Evolutionary conservation across 306 rosid genomes (phyloP).

Genomic region (Alnus rubra): DNA sequence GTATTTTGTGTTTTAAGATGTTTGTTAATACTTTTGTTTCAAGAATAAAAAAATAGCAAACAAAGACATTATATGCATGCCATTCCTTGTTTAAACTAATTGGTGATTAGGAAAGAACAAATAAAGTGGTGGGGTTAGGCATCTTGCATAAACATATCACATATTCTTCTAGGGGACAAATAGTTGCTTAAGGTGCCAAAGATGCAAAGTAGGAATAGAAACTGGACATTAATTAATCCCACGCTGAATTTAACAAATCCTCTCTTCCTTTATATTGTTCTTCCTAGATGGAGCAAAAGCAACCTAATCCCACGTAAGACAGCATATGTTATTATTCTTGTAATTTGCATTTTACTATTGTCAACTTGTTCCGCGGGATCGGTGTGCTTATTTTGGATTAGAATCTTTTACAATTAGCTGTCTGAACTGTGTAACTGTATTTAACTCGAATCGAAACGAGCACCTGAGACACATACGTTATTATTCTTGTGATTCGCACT

Average conservation of each 20-base stretch:
- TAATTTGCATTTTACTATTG: not conserved
- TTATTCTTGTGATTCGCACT: no score
- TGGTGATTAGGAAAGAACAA: not conserved
- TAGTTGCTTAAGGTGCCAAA: slow-evolving; percentile 39
- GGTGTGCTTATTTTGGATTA: no score
- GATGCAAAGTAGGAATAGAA: slow-evolving; percentile 38
- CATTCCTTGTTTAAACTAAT: not conserved
- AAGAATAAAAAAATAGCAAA: no score
- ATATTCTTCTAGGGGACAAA: slow-evolving; percentile 44
- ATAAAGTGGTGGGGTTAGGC: slow-evolving; percentile 32
- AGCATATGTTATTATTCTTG: not conserved
- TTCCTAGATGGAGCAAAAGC: slow-evolving; percentile 3
- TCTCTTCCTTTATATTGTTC: slow-evolving; percentile 27
- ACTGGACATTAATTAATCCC: slow-evolving; percentile 28
- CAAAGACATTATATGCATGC: no score
- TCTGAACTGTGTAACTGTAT: no score
- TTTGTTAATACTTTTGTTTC: no score
- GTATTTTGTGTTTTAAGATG: no score
- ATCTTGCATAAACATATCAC: slow-evolving; percentile 28
- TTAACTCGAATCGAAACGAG: no score
- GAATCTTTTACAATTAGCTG: no score
- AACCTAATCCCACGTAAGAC: not conserved
- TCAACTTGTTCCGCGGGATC: not conserved
- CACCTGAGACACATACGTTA: no score
- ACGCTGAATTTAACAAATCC: slow-evolving; percentile 29